Conservation (phyloP, 495 filamentous ascomycete species). For the Cudoniella acicularis region DNA sequence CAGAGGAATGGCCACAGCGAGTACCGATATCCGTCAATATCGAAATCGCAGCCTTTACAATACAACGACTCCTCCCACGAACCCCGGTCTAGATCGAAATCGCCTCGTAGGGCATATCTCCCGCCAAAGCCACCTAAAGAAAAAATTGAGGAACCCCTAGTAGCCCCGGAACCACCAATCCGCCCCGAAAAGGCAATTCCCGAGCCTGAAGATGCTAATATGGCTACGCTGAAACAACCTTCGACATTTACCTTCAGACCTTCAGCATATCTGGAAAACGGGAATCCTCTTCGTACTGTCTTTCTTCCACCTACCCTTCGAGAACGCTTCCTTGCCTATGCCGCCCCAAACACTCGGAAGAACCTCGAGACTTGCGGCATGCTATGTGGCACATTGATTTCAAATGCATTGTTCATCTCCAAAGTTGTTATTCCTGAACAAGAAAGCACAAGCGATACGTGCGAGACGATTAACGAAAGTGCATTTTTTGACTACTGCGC, state of each 20-base stretch:
- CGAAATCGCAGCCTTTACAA: conserved; percentile 36
- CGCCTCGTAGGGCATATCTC: conserved; percentile 18
- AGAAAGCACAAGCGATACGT: conserved; percentile 83
- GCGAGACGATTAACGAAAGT: conserved; percentile 83
- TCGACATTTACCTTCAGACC: conserved; percentile 70
- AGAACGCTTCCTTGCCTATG: conserved; percentile 63
- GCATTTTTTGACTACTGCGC: conserved; percentile 85
- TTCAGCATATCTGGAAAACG: conserved; percentile 83
- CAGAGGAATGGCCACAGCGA: conserved; percentile 16
- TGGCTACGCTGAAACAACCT: conserved; percentile 2
- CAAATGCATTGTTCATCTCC: conserved; percentile 89
- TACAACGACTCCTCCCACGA: conserved; percentile 31
- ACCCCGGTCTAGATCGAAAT: conserved; percentile 4
- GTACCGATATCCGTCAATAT: conserved; percentile 49
- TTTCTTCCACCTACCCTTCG: conserved; percentile 80
- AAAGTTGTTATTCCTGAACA: conserved; percentile 89
- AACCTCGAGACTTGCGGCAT: conserved; percentile 95
- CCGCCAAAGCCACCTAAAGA: conserved; percentile 47
- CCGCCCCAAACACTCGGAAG: conserved; percentile 65
- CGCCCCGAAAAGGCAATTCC: conserved; percentile 13
- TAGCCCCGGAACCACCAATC: conserved; percentile 12
- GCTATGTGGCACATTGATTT: conserved; percentile 83
- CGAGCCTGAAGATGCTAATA: conserved; percentile 15
- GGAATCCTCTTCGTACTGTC: conserved; percentile 76
- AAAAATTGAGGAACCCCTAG: neutral